Evolutionary conservation across 2,329 filamentous ascomycete species (phyloP), one percentile per base, ranked within the genome.

Genomic region (Aspergillus versicolor): DNA sequence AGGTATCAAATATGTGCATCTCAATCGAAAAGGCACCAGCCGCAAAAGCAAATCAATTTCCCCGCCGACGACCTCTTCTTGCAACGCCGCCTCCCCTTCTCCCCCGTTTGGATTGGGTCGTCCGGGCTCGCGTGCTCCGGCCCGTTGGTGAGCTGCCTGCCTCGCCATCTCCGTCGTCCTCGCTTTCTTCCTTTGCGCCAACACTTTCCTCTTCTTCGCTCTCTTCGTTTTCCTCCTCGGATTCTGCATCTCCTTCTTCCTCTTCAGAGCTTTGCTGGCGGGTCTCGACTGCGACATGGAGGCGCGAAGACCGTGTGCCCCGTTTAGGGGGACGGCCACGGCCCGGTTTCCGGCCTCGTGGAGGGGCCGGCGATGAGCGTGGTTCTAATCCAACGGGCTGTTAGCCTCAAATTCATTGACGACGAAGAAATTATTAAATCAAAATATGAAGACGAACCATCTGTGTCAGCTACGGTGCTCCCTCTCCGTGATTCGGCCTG

Each of bases 391-490:
- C 22, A 32, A 30, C n/a, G n/a, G 13, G 13, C 7, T 21, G 12
- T 49, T 17, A 54, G 48, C 41, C n/a, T 22, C 30, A 22, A 24
- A 27, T 27, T 13, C 19, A 47, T 21, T 17, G 27, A n/a, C 7
- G 30, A 37, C 19, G 30, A 7, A 30, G 21, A 45, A 27, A 21
- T 21, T 52, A 27, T n/a, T 12, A 17, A 3, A 41, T n/a, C 34
- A 32, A 19, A 6, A 15, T n/a, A 19, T 13, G 34, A 41, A 34
- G 50, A 60, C 71, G 61, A 63, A 78, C 78, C 78, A 67, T 80
- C 79, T 51, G 78, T 80, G 55, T 80, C 76, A 46, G 75, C 77
- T 22, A 77, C 71, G 9, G 76, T 79, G 59, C 78, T 80, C 24
- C 73, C 73, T 57, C 76, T 69, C 57, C 73, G 68, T 4, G 77